Percentiles rank a stretch among this genome's conserved stretches.
These are phyloP conservation scores for Xylona heveae DNA, from an alignment of 495 filamentous ascomycete genomes.

Conservation along the genomic window DNA sequence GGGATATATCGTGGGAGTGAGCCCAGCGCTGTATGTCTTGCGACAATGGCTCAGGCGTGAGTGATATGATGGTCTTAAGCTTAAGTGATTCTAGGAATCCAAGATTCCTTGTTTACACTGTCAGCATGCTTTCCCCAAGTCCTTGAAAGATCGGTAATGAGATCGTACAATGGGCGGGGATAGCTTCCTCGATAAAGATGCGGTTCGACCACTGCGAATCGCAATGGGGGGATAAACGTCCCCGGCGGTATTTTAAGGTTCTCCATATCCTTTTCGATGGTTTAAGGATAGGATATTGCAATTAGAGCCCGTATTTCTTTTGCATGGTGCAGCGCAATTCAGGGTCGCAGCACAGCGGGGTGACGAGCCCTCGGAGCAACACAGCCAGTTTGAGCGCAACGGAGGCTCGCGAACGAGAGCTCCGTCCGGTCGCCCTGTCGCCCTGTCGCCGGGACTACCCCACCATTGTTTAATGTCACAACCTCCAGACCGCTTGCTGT, in stretches of 20 bases:
- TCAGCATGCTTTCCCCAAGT: not conserved
- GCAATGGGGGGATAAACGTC: conserved; percentile 10
- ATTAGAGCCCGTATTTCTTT: too few relatives aligned
- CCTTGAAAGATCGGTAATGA: not conserved
- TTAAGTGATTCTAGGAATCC: conserved; percentile 12
- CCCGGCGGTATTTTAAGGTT: conserved; percentile 1
- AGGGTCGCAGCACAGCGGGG: too few relatives aligned
- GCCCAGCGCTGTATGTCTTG: conserved; percentile 8
- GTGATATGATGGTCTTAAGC: conserved; percentile 9
- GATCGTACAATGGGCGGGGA: conserved; percentile 7
- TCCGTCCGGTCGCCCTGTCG: too few relatives aligned
- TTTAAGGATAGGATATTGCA: too few relatives aligned
- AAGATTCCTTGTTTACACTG: conserved; percentile 6
- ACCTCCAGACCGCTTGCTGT: too few relatives aligned
- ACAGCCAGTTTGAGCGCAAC: too few relatives aligned
- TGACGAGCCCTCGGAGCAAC: too few relatives aligned
- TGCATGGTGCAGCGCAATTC: too few relatives aligned
- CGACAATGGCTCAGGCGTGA: conserved; percentile 9
- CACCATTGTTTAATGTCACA: too few relatives aligned
- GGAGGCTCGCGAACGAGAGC: too few relatives aligned
- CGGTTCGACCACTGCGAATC: conserved; percentile 9
- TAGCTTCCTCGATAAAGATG: conserved; percentile 11
- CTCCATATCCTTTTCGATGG: too few relatives aligned
- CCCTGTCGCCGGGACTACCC: too few relatives aligned
- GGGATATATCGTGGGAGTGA: conserved; percentile 6